phyloP scores from a whole-genome alignment of 1,284 basidiomycete species.

The Heterobasidion irregulare region DNA sequence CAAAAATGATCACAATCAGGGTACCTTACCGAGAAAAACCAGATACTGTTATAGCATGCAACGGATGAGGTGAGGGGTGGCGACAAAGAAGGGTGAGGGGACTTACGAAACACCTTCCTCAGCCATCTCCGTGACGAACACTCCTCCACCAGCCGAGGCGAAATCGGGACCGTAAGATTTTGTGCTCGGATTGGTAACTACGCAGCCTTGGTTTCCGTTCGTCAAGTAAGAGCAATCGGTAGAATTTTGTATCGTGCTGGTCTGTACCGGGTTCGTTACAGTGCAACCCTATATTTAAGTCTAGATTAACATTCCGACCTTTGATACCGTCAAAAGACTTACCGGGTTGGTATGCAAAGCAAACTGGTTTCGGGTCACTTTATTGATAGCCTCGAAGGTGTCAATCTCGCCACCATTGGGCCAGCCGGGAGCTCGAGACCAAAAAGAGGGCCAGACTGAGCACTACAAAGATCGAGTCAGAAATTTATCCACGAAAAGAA shows the following conservation, averaged over 20 bases:
- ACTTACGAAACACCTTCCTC: constrained; percentile 36
- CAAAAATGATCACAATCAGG: neutral
- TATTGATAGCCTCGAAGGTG: constrained; percentile 12
- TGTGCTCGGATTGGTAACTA: constrained; percentile 41
- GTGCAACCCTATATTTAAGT: constrained; percentile 36
- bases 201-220: constrained; percentile 57
- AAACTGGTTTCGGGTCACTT: constrained; percentile 34
- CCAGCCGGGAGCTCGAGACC: constrained; percentile 56
- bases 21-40: constrained; percentile 50
- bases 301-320: neutral
- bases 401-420: constrained; percentile 44
- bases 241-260: constrained; percentile 44
- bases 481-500: neutral
- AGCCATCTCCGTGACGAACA: constrained; percentile 67
- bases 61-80: neutral
- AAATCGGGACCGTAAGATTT: constrained; percentile 61
- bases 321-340: neutral
- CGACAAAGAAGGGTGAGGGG: neutral
- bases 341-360: constrained; percentile 54
- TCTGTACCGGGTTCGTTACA: constrained; percentile 38
- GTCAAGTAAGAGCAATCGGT: constrained; percentile 51
- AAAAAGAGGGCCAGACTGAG: constrained; percentile 69
- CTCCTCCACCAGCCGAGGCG: constrained; percentile 55
- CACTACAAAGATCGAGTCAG: constrained; percentile 30
- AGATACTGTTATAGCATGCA: constrained; percentile 35